These are phyloP conservation scores for Bertia moriformis DNA, from an alignment of 2,329 filamentous ascomycete species.

Conservation along the genomic window DNA sequence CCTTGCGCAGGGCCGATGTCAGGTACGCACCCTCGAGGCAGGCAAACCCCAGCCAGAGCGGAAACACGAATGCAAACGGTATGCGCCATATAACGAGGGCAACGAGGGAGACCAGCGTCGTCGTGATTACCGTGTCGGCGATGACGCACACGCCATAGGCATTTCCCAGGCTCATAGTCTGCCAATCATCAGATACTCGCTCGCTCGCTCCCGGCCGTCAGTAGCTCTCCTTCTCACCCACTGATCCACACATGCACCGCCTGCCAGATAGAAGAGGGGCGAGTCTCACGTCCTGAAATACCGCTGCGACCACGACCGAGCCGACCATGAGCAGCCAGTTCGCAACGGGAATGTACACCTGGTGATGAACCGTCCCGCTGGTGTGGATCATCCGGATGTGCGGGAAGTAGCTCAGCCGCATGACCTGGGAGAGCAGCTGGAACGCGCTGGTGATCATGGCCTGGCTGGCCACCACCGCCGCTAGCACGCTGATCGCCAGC, in stretches of 20 bases:
- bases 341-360: conserved; percentile 61
- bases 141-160: conserved; percentile 72
- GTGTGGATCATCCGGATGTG: conserved; percentile 64
- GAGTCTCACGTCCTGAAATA: conserved; percentile 50
- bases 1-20: conserved; percentile 55
- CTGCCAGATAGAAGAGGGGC: conserved; percentile 1
- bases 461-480: conserved; percentile 63
- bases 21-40: conserved; percentile 56
- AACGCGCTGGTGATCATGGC: conserved; percentile 68
- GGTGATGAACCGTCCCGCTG: conserved; percentile 54
- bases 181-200: conserved; percentile 1
- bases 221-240: background rate
- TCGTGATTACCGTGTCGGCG: conserved; percentile 66
- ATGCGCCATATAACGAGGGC: conserved; percentile 61
- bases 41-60: conserved; percentile 50
- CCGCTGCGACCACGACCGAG: conserved; percentile 57
- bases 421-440: conserved; percentile 46
- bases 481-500: conserved; percentile 53
- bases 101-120: conserved; percentile 58
- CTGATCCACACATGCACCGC: conserved; percentile 5
- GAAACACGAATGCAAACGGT: conserved; percentile 40
- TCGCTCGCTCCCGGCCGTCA: background rate
- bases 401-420: conserved; percentile 59
- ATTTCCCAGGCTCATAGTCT: conserved; percentile 55
- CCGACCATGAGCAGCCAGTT: conserved; percentile 70